Percentiles rank a stretch among this genome's conserved stretches.
Conservation (phyloP, 129 eudicot genomes). For the Lactuca saligna region DNA sequence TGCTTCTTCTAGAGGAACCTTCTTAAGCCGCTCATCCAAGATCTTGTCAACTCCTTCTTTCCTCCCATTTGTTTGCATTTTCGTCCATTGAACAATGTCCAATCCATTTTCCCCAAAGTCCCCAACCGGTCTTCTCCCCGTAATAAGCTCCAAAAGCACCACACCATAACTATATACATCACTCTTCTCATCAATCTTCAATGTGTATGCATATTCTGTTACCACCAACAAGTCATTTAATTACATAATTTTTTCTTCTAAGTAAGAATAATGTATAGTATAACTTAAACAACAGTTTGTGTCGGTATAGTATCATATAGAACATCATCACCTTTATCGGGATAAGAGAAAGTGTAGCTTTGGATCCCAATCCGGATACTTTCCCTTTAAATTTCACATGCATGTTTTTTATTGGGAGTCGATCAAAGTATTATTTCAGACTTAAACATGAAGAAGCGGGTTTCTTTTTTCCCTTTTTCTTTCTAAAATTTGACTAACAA, state of each 20-base stretch:
- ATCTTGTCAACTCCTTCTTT: conserved; percentile 66
- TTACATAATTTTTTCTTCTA: not conserved
- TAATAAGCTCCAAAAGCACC: conserved; percentile 57
- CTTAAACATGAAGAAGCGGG: not conserved
- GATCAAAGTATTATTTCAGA: not conserved
- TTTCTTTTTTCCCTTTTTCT: too few species aligned
- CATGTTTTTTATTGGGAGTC: not conserved
- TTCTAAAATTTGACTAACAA: not conserved
- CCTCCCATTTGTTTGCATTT: conserved; percentile 55
- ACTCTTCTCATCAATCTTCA: conserved; percentile 72
- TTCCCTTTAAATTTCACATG: conserved; percentile 23
- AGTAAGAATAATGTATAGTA: not conserved
- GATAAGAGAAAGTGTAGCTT: conserved; percentile 34
- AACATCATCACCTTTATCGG: conserved; percentile 34
- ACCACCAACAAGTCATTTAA: conserved; percentile 2
- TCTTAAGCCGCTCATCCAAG: conserved; percentile 58
- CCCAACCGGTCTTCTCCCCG: conserved; percentile 67
- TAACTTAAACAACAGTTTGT: conserved; percentile 17
- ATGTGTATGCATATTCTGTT: conserved; percentile 71
- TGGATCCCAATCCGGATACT: conserved; percentile 40
- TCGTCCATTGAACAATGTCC: conserved; percentile 70
- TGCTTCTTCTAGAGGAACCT: conserved; percentile 55
- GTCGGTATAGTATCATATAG: conserved; percentile 21
- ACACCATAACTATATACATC: conserved; percentile 79
- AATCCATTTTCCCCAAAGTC: conserved; percentile 74